These are phyloP conservation scores for Royoungia palumana DNA, from an alignment of 768 basidiomycete genomes.

Conservation along the genomic window DNA sequence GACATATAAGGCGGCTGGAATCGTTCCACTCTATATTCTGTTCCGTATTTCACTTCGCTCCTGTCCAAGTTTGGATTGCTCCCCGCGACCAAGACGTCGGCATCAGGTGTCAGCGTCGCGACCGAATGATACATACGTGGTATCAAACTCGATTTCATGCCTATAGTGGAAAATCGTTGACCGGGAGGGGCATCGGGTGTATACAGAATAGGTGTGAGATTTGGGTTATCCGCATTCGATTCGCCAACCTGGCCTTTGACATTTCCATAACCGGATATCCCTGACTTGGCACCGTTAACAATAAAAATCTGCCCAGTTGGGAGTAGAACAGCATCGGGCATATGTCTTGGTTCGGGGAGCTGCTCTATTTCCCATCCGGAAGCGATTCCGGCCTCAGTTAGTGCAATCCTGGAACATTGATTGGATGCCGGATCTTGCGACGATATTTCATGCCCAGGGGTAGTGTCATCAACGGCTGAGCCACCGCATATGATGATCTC, in stretches of 20 bases:
- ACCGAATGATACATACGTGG: slow-evolving; percentile 82
- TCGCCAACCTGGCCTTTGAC: slow-evolving; percentile 63
- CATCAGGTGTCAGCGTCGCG: slow-evolving; percentile 71
- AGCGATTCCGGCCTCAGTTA: slow-evolving; percentile 62
- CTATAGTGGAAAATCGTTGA: slow-evolving; percentile 53
- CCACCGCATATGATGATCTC: slow-evolving; percentile 79
- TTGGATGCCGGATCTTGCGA: slow-evolving; percentile 70
- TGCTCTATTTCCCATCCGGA: slow-evolving; percentile 71
- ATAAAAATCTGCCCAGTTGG: slow-evolving; percentile 73
- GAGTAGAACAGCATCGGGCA: slow-evolving; percentile 79
- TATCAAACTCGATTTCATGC: slow-evolving; percentile 63
- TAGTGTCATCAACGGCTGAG: slow-evolving; percentile 59
- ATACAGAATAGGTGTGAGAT: slow-evolving; percentile 68
- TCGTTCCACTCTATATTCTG: slow-evolving; percentile 88
- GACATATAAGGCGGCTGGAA: slow-evolving; percentile 80
- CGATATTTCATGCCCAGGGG: slow-evolving; percentile 58
- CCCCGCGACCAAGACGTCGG: slow-evolving; percentile 73
- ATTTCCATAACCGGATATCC: slow-evolving; percentile 78
- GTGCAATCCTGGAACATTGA: slow-evolving; percentile 67
- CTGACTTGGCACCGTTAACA: slow-evolving; percentile 71
- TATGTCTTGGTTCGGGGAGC: slow-evolving; percentile 70
- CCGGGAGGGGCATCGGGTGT: slow-evolving; percentile 51
- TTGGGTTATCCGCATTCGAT: slow-evolving; percentile 78
- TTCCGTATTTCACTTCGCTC: slow-evolving; percentile 68
- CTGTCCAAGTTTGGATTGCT: slow-evolving; percentile 83